Percentiles rank a stretch among this genome's conserved stretches.
These are phyloP conservation scores for Hanseniaspora jakobsenii DNA, from an alignment of 805 yeast genomes.

Conservation along the genomic window DNA sequence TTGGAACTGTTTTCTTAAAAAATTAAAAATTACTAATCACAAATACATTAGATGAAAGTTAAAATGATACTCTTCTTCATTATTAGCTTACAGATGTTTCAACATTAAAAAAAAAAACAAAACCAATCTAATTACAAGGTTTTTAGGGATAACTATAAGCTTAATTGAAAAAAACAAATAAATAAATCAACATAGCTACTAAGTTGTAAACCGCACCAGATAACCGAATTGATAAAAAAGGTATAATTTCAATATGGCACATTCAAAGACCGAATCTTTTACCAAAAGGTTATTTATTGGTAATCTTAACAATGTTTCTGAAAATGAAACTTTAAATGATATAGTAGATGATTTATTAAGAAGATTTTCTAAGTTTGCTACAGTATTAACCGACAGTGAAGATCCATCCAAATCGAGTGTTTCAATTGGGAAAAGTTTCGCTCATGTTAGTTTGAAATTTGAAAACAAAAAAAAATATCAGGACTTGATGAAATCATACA, in stretches of 20 bases:
- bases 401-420: conserved; percentile 29
- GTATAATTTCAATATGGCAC: not conserved
- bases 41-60: too few relatives aligned
- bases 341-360: conserved; percentile 34
- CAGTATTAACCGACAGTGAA: conserved; percentile 39
- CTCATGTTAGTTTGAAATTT: conserved; percentile 50
- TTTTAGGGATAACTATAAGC: too few relatives aligned
- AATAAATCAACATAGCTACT: too few relatives aligned
- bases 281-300: conserved; percentile 27
- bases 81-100: too few relatives aligned
- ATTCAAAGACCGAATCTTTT: conserved; percentile 9
- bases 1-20: too few relatives aligned
- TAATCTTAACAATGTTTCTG: conserved; percentile 17
- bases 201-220: too few relatives aligned
- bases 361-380: conserved; percentile 57
- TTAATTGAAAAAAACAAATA: too few relatives aligned
- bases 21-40: too few relatives aligned
- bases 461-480: conserved; percentile 32
- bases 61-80: too few relatives aligned
- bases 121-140: too few relatives aligned
- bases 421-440: conserved; percentile 34
- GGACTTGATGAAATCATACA: conserved; percentile 43
- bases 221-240: not conserved
- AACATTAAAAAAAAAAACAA: too few relatives aligned
- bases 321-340: conserved; percentile 19